These are phyloP conservation scores for Anisodus tanguticus DNA, from an alignment of 257 asterid species.

Conservation along the genomic window DNA sequence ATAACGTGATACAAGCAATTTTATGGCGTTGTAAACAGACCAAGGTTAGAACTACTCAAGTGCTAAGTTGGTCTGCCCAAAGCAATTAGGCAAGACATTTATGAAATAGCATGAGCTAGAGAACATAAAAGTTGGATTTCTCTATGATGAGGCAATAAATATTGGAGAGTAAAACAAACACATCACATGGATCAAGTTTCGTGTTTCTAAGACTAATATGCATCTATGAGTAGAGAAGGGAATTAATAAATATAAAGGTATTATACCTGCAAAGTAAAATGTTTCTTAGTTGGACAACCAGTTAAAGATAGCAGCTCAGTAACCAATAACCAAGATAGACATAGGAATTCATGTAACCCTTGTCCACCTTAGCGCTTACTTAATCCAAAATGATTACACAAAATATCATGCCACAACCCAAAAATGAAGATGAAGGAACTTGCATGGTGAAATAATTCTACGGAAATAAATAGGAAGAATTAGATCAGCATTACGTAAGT, in stretches of 20 bases:
- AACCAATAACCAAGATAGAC: slow-evolving; percentile 15
- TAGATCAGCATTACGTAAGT: not conserved
- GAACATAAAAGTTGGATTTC: not conserved
- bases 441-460: not conserved
- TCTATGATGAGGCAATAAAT: not conserved
- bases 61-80: not conserved
- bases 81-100: not conserved
- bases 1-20: not conserved
- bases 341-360: not conserved
- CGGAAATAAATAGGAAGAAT: not conserved
- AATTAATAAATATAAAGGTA: not conserved
- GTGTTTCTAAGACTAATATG: not conserved
- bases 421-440: slow-evolving; percentile 21
- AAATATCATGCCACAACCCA: not conserved
- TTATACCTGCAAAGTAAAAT: slow-evolving; percentile 20
- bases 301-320: not conserved
- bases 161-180: not conserved
- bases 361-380: not conserved
- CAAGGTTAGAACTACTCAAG: not conserved
- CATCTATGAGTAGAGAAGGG: not conserved
- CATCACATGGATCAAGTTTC: not conserved
- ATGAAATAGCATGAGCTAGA: slow-evolving; percentile 7
- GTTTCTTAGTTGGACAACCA: not conserved
- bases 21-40: not conserved
- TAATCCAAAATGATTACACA: not conserved